Base-by-base conservation (phyloP, 1,284 basidiomycete species). In the Sanghuangporus baumii region DNA sequence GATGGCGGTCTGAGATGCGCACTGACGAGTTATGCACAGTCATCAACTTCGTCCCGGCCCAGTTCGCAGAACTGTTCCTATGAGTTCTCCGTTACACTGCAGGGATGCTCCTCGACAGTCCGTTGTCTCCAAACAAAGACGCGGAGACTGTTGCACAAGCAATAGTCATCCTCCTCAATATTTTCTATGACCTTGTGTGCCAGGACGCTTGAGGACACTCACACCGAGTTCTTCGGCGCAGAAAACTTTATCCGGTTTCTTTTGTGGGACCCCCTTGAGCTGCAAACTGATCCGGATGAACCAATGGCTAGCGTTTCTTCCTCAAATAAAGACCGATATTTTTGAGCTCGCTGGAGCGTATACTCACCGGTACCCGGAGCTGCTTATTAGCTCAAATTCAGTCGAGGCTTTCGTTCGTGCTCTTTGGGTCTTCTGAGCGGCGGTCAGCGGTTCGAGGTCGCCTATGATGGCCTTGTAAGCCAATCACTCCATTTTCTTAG, bases 201-300 rank as follows among this genome's bases (percentile, higher is more conserved):
- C 97, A 99, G 69, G 96, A 99, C 88, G 67, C 89, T 99, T 69
- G 96, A 99, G 72, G 96, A 98, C 72, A 80, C 88, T 50, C 86
- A 97, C 66, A 77, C 81, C 8, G 83, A 89, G 65, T 96, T 95
- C 73, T 96, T 96, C 74, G 86, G 80, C 1, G 79, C 85, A 18
- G 72, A 78, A 0, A 77, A 74, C 1, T 89, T 96, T 71, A 83
- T 92, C 64, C 83, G 81, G 62, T 90, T 96, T 69, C 76, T 97
- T 66, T 77, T 80, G 6, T 96, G 93, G 91, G 84, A 93, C 68
- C 85, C 87, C 0, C 76, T 78, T 0, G 83, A 88, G 67, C 78
- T 95, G 37, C 79, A 76, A 63, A 85, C 82, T 41, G 91, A 93
- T 69, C 91, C 93, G 67, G 95, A 98, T 60, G 94, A 97, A 64